A percentile compares a stretch with the other conserved stretches of the same genome.
phyloP scores from a whole-genome alignment of 169 alveolate genomes.

The Eimeria sp. region DNA sequence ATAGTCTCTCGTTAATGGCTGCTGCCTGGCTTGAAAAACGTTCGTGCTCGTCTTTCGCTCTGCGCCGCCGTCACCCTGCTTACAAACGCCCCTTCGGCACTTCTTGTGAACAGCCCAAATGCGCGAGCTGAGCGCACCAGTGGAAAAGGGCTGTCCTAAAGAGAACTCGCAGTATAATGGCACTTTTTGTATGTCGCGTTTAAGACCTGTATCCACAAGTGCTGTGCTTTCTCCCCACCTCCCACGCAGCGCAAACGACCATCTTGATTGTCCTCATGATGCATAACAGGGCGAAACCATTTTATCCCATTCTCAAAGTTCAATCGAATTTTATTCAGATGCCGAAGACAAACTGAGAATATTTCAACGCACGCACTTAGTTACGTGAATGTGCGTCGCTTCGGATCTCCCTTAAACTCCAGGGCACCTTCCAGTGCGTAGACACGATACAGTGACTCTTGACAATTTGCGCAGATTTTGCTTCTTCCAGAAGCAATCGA shows the following conservation, averaged over 20 bases:
- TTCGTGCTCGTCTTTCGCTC: neutral
- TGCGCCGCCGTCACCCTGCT: neutral
- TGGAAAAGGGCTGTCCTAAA: neutral
- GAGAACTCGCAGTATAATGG: neutral
- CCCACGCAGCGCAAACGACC: neutral
- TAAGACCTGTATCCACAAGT: neutral
- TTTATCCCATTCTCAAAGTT: neutral
- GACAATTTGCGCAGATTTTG: neutral
- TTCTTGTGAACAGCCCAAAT: neutral
- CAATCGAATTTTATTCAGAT: neutral
- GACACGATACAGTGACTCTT: neutral
- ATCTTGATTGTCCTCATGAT: neutral
- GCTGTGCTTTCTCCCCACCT: neutral
- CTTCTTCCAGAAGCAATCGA: neutral
- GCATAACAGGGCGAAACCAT: neutral
- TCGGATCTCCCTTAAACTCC: neutral
- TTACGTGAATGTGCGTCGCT: neutral
- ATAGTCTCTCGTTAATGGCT: neutral
- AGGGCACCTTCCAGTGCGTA: neutral
- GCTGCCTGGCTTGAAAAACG: neutral
- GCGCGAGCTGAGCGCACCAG: neutral
- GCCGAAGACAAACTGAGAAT: neutral
- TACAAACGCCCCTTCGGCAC: neutral
- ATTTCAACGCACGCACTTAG: neutral
- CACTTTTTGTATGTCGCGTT: neutral